These are phyloP conservation scores for Eucalyptus brandiana DNA, from an alignment of 345 rosid species.

Conservation along the genomic window DNA sequence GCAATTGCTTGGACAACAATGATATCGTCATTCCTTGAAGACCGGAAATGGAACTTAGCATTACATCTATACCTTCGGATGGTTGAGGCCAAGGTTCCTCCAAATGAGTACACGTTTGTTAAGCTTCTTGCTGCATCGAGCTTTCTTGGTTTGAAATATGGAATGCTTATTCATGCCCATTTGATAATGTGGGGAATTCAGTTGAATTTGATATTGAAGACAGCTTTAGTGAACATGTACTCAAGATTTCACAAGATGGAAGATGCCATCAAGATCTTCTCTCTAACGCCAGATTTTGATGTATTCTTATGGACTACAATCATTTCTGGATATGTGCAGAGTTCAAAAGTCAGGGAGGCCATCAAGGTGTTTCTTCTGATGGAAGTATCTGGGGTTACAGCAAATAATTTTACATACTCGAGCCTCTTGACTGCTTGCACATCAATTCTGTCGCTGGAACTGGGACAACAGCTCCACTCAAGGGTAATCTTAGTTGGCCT, in stretches of 20 bases:
- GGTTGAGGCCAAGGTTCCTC: slow-evolving; percentile 35
- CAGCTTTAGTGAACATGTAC: slow-evolving; percentile 50
- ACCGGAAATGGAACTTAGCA: slow-evolving; percentile 33
- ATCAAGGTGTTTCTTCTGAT: slow-evolving; percentile 32
- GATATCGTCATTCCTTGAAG: slow-evolving; percentile 44
- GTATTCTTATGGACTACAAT: slow-evolving; percentile 41
- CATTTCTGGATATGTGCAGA: slow-evolving; percentile 39
- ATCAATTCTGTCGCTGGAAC: slow-evolving; percentile 13
- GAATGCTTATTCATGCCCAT: slow-evolving; percentile 46
- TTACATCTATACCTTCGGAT: slow-evolving; percentile 30
- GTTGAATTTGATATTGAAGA: slow-evolving; percentile 52
- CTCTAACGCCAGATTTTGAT: slow-evolving; percentile 27
- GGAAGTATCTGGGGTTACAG: slow-evolving; percentile 23
- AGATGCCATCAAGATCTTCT: slow-evolving; percentile 33
- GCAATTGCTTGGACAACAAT: slow-evolving; percentile 55
- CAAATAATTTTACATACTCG: slow-evolving; percentile 17
- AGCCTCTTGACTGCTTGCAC: slow-evolving; percentile 26
- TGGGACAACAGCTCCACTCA: slow-evolving; percentile 54
- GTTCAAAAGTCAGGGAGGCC: slow-evolving; percentile 29
- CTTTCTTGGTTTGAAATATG: slow-evolving; percentile 26
- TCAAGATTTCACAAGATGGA: slow-evolving; percentile 31
- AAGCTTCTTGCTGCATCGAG: slow-evolving; percentile 39
- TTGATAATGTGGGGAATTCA: slow-evolving; percentile 23
- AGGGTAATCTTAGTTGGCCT: slow-evolving; percentile 28
- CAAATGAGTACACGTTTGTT: slow-evolving; percentile 51